Base-by-base conservation (phyloP, 2,329 filamentous ascomycete genomes). In the Penicillium capsulatum region DNA sequence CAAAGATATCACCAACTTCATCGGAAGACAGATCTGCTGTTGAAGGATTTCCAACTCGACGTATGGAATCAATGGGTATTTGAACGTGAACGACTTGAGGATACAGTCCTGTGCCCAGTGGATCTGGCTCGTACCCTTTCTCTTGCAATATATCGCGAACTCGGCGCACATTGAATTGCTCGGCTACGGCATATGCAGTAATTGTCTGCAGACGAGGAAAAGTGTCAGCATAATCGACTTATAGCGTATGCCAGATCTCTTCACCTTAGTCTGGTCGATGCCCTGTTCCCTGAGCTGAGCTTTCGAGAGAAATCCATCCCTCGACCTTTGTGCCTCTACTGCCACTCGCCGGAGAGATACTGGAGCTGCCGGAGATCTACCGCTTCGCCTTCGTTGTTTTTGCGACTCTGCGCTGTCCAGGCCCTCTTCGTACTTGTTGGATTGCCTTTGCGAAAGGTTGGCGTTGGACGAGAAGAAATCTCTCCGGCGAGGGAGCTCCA, bases 311-410 rank as follows among this genome's bases (percentile, higher is more conserved):
- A 77, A 69, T 1, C 70, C 70, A 53, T 72, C 71, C 50, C 69
- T 73, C 42, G 70, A 78, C 50, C 67, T 70, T 66, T 95, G 88
- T 13, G 90, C 89, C 55, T 92, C 88, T 13, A 88, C 84, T 20
- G 90, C 88, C 9, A 94, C 88, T 42, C 89, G 79, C 39, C 91
- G 81, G 20, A 96, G 72, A 2, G 87, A 92, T 46, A 83, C 84
- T 51, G 88, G 85, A 31, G 79, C 69, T 16, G 73, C 71, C 3
- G 75, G 69, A 16, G 69, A 68, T 45, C 76, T 66, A n/a, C 63
- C 57, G 5, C 65, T 61, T 48, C 77, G 75, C 40, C 73, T 70
- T 55, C 71, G 73, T 53, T 67, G 58, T 13, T 64, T 61, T 31
- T 61, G 60, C 3, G 44, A 34, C 26, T 60, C 55, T 11, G 40